Evolutionary conservation across 108 stramenopile genomes (phyloP), one percentile per base, ranked within the genome.

Genomic region (Skeletonema menzelii): DNA sequence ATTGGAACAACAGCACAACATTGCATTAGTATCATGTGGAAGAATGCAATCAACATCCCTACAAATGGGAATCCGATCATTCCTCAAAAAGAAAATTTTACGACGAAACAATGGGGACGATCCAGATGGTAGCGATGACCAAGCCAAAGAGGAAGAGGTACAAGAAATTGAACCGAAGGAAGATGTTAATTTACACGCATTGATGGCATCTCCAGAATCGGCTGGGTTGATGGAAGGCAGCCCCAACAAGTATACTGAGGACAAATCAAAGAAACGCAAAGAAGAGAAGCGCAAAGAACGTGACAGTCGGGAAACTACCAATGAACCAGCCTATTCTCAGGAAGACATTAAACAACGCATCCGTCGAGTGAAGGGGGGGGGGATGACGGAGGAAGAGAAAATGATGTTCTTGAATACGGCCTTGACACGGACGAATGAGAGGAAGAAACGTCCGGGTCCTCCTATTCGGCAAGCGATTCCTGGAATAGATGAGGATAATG

Each of bases 371-470:
- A 80, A 85, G 58, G 28, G 38, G 10, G 87, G 87, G 22, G 67
- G 83, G 24, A 85, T 87, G 87, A 85, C 84, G 7, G 87, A 85
- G 27, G 82, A 80, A 49, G 87, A 87, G 61, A 87, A 87, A 61
- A 47, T 72, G 31, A 58, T 49, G 2, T 87, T 84, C 68, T 69
- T 87, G 30, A 71, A 65, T 27, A 63, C 81, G 5, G 86, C 84
- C 0, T 56, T 87, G 30, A 80, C 80, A 15, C 58, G 78, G 8
- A 70, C 78, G 8, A 47, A 15, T 56, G 72, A 72, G 13, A 69
- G 61, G 35, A 28, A 69, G 66, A 79, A 70, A 61, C 70, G 53
- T 11, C 72, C 35, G 69, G 67, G 75, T 69, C 84, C 63, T n/a
- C 70, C 70, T 19, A 76, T 83, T 24, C 72, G 80, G 22, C 77